Evolutionary conservation across 148 eudicot genomes (phyloP), one percentile per base, ranked within the genome.

Genomic region (Rhododendron mucronatum): DNA sequence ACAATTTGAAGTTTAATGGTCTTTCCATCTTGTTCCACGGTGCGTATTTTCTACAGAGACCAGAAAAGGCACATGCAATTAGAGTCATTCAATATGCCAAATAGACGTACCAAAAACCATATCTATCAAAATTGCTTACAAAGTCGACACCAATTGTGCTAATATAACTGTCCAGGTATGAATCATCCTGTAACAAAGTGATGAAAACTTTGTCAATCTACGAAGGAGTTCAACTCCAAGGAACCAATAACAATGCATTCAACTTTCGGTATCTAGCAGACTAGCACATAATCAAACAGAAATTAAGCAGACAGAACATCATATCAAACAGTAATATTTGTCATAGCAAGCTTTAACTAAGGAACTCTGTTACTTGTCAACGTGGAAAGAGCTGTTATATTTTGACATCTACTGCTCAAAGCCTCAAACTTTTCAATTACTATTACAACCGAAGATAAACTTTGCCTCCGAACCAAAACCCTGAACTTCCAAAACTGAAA

Each of bases 71-170:
- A 28, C 84, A 75, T 11, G 82, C 11, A 59, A 45, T 67, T 37
- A 69, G 61, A 77, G 28, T 30, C 35, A 44, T n/a, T 15, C 37
- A 69, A 23, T 37, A 45, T 57, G 75, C 13, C 55, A 59, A 84
- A 26, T 74, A 55, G 30, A 55, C 14, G 1, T n/a, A 23, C 44
- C 78, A 61, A 12, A 83, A 53, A 1, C 80, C 33, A 78, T n/a
- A 67, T n/a, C 20, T 13, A 9, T 4, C 21, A 71, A 30, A 30
- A 33, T 48, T 10, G 41, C 93, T 91, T 84, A 91, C 93, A 86
- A 91, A 91, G 84, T 91, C 93, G n/a, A 91, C 93, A 86, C 93
- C 91, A 73, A 91, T 91, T 39, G 93, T 91, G 85, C 93, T 91
- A 83, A 91, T 91, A 86, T 91, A 91, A 74, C 93, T 90, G 81